These are phyloP conservation scores for Dendrocalamus latiflorus DNA, from an alignment of 202 grass and related monocot species.

Conservation along the genomic window DNA sequence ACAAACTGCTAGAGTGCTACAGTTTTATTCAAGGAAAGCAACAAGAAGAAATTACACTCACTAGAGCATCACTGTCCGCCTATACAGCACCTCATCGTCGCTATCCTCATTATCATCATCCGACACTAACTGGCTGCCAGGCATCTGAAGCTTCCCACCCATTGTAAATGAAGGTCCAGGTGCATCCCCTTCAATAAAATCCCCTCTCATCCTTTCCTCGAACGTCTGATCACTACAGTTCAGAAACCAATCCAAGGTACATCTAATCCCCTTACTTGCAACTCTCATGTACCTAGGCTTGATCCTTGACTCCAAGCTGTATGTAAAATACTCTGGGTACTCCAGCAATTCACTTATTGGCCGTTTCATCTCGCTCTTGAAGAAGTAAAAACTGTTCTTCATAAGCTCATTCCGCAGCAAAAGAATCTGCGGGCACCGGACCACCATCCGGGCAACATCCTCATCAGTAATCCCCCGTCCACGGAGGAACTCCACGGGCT, in stretches of 20 bases:
- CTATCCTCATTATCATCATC: conserved; percentile 73
- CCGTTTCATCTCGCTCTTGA: conserved; percentile 80
- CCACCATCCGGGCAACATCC: conserved; percentile 67
- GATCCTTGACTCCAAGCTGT: conserved; percentile 90
- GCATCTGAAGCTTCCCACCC: no score
- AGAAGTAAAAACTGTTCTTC: conserved; percentile 92
- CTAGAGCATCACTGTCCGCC: conserved; percentile 80
- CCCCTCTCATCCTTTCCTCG: no score
- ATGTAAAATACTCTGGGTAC: conserved; percentile 91
- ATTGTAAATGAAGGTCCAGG: no score
- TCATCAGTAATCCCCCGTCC: conserved; percentile 60
- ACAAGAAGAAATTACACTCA: conserved; percentile 26
- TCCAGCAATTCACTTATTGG: conserved; percentile 67
- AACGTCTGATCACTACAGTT: conserved; percentile 94
- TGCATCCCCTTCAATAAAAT: no score
- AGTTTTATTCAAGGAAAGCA: background rate
- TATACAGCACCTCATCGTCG: conserved; percentile 86
- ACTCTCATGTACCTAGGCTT: conserved; percentile 78
- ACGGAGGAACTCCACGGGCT: conserved; percentile 65
- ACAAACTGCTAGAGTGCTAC: background rate
- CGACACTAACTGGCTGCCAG: no score
- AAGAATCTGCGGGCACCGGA: conserved; percentile 76
- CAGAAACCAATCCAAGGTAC: conserved; percentile 87
- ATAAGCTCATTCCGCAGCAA: conserved; percentile 57
- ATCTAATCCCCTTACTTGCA: conserved; percentile 54